Evolutionary conservation across 176 grass and related monocot species (phyloP).

Genomic region (Musa itinerans): DNA sequence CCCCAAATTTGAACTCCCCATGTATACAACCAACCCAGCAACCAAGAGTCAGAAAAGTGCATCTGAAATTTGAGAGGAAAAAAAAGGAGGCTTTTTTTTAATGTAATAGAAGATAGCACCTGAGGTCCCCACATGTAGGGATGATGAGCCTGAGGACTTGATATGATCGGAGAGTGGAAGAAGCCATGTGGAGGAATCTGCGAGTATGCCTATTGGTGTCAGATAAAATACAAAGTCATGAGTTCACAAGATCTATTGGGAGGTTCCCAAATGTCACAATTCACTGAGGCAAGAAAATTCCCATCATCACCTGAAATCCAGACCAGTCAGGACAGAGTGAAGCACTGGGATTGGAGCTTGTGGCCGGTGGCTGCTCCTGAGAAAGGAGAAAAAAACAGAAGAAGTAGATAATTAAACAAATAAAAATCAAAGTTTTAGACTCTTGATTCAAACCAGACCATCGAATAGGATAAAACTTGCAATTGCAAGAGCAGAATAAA

Average conservation of each 20-base stretch:
- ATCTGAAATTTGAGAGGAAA: neutral
- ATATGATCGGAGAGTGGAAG: slow-evolving; percentile 61
- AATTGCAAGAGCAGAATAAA: neutral
- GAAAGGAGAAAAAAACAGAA: slow-evolving; percentile 10
- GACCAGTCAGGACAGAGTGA: slow-evolving; percentile 78
- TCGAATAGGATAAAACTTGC: neutral
- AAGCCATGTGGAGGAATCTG: slow-evolving; percentile 89
- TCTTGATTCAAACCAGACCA: neutral
- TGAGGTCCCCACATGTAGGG: slow-evolving; percentile 98
- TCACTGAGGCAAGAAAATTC: neutral
- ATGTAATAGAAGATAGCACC: slow-evolving; percentile 24
- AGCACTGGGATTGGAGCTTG: slow-evolving; percentile 38
- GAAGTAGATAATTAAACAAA: neutral
- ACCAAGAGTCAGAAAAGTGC: neutral
- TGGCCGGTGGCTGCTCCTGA: slow-evolving; percentile 66
- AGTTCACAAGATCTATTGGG: neutral
- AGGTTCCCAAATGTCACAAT: neutral
- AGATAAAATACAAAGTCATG: slow-evolving; percentile 7
- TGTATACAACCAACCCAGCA: neutral
- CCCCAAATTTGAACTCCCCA: neutral
- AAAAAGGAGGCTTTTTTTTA: too few relatives aligned
- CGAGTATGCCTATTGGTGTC: slow-evolving; percentile 58
- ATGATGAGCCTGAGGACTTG: slow-evolving; percentile 85
- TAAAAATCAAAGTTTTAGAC: neutral
- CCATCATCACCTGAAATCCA: slow-evolving; percentile 55